These are phyloP conservation scores for Sporisorium iseilematis-ciliati DNA, from an alignment of 1,284 basidiomycete species.

Conservation along the genomic window DNA sequence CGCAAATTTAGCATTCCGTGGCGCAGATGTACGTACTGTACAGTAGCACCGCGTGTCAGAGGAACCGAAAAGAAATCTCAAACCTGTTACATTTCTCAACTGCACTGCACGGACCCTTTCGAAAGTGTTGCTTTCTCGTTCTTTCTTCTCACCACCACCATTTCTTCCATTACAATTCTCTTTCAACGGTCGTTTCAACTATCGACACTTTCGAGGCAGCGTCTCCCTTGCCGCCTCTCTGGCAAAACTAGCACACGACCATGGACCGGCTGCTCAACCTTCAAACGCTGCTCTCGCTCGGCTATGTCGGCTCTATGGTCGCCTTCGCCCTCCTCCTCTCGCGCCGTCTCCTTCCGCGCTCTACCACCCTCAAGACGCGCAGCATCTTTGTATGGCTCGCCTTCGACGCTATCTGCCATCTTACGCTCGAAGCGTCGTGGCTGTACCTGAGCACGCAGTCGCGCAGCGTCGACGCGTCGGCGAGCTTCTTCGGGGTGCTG, in stretches of 20 bases:
- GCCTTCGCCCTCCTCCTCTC: constrained; percentile 29
- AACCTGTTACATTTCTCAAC: background rate
- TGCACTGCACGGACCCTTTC: constrained; percentile 19
- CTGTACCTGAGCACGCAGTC: constrained; percentile 55
- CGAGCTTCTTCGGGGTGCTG: constrained; percentile 55
- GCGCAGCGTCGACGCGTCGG: constrained; percentile 46
- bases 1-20: background rate
- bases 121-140: background rate
- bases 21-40: background rate
- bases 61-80: background rate
- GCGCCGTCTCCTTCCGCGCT: constrained; percentile 13
- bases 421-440: constrained; percentile 62
- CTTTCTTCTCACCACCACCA: constrained; percentile 6
- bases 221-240: no score
- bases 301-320: constrained; percentile 49
- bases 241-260: background rate
- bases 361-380: constrained; percentile 26
- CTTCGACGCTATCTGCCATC: constrained; percentile 63
- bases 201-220: no score
- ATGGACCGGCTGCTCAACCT: constrained; percentile 48
- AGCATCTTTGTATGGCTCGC: constrained; percentile 60
- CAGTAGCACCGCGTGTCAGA: background rate
- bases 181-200: no score
- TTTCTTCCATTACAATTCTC: background rate
- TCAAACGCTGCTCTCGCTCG: constrained; percentile 48